phyloP scores from a whole-genome alignment of 2,329 filamentous ascomycete genomes.

The Ustulina deusta region DNA sequence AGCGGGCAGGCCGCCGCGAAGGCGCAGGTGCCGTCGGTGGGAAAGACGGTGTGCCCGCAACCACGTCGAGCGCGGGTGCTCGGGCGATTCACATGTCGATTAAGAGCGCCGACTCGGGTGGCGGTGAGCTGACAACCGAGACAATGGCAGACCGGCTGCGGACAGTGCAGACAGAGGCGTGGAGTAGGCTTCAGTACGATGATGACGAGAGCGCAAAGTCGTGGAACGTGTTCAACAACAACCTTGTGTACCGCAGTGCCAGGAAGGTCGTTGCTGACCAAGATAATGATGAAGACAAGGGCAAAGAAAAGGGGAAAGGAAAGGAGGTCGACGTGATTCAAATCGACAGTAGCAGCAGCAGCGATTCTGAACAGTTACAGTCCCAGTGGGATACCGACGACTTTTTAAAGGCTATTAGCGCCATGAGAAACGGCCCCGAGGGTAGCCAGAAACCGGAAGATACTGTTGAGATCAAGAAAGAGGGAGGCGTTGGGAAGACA shows the following conservation, averaged over 20 bases:
- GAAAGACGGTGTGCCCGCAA: conserved; percentile 37
- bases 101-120: conserved; percentile 75
- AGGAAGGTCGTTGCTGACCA: conserved; percentile 19
- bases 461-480: conserved; percentile 45
- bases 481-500: conserved; percentile 38
- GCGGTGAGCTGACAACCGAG: conserved; percentile 72
- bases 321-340: conserved; percentile 37
- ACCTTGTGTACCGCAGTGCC: conserved; percentile 67
- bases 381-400: conserved; percentile 49
- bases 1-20: conserved; percentile 61
- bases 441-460: conserved; percentile 40
- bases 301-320: conserved; percentile 45
- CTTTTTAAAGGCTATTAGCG: conserved; percentile 51
- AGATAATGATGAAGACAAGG: conserved; percentile 39
- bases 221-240: conserved; percentile 80
- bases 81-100: conserved; percentile 89
- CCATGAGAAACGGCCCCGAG: conserved; percentile 46
- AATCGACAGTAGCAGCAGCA: conserved; percentile 36
- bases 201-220: conserved; percentile 83
- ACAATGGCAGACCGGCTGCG: conserved; percentile 82
- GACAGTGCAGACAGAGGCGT: conserved; percentile 82
- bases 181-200: conserved; percentile 82
- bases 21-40: conserved; percentile 48
- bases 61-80: conserved; percentile 62
- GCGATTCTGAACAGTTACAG: conserved; percentile 42